A percentile compares a stretch with the other conserved stretches of the same genome.
Conservation (phyloP, 495 filamentous ascomycete species). For the Podospora comata region DNA sequence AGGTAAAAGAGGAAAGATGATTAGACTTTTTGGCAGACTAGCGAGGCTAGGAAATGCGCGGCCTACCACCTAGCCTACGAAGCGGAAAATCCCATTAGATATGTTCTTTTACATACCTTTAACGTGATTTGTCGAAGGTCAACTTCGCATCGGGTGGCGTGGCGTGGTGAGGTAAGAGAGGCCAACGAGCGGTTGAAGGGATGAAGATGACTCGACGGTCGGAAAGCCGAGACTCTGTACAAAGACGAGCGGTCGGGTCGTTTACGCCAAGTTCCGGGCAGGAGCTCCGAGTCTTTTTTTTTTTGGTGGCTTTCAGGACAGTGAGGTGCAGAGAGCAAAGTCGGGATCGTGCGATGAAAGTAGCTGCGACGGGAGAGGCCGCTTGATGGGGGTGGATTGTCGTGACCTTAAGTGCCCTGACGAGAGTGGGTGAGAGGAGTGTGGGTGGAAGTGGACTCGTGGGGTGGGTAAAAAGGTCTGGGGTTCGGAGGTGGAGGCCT, state of each 20-base stretch:
- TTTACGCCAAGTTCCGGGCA: not conserved
- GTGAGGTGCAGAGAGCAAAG: not conserved
- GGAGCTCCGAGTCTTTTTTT: not conserved
- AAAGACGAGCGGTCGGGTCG: not conserved
- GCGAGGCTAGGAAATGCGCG: not conserved
- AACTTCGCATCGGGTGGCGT: not conserved
- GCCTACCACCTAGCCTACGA: not conserved
- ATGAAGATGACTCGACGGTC: conserved; percentile 8
- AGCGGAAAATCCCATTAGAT: not conserved
- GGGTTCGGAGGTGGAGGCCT: conserved; percentile 19
- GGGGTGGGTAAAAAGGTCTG: conserved; percentile 6
- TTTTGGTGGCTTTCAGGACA: not conserved
- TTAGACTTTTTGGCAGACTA: not conserved
- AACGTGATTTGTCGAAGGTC: not conserved
- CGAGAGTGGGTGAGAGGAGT: conserved; percentile 9
- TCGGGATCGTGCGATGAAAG: not conserved
- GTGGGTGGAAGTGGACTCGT: not conserved
- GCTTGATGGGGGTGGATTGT: not conserved
- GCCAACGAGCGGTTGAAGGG: not conserved
- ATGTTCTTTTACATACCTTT: not conserved
- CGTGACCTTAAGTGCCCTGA: conserved; percentile 1
- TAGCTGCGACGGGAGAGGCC: not conserved
- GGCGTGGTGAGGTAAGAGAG: not conserved
- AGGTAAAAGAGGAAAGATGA: not conserved
- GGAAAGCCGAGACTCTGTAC: not conserved